phyloP scores from a whole-genome alignment of 2,329 filamentous ascomycete genomes.

The Colletotrichum sp. region DNA sequence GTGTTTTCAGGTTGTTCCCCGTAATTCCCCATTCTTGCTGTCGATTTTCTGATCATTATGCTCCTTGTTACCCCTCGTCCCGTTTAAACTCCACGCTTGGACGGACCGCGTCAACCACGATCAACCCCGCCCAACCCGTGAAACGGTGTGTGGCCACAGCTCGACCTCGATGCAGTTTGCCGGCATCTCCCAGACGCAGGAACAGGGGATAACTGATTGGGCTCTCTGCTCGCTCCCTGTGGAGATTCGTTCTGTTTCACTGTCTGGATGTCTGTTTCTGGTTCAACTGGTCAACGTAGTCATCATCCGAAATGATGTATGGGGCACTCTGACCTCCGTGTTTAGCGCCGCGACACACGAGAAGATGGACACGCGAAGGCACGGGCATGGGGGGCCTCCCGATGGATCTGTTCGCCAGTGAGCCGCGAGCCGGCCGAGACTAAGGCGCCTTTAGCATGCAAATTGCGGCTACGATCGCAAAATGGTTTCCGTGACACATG shows the following conservation, averaged over 20 bases:
- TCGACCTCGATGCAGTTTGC: background rate
- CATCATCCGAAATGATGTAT: background rate
- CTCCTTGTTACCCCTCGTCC: background rate
- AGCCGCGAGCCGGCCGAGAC: background rate
- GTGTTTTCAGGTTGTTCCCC: background rate
- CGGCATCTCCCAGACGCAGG: background rate
- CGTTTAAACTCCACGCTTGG: background rate
- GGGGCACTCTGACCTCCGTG: background rate
- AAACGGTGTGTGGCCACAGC: background rate
- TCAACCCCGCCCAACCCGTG: background rate
- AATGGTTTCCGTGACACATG: background rate
- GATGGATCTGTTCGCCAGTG: background rate
- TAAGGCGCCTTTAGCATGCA: background rate
- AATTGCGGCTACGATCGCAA: background rate
- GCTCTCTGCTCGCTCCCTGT: background rate
- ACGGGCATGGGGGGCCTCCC: background rate
- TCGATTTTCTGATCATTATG: background rate
- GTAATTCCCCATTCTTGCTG: background rate
- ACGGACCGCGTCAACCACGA: background rate
- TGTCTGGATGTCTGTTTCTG: background rate
- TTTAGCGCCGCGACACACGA: background rate
- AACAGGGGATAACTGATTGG: background rate
- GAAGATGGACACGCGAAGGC: background rate
- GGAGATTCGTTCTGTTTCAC: background rate
- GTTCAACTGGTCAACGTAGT: background rate